These are phyloP conservation scores for Euphorbia pulcherrima DNA, from an alignment of 345 rosid species.

Conservation along the genomic window DNA sequence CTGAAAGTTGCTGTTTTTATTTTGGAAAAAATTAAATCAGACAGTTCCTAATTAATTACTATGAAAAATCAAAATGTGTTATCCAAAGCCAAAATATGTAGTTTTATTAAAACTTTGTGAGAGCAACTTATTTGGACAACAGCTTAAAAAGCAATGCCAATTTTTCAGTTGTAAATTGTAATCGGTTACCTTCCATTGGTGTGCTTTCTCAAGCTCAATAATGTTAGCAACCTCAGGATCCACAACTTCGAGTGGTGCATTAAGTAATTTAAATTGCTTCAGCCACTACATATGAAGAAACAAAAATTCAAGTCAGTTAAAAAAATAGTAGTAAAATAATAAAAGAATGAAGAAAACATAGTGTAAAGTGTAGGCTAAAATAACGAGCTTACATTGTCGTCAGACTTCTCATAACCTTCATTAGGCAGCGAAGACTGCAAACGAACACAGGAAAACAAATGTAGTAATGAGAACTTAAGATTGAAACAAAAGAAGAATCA, in stretches of 20 bases:
- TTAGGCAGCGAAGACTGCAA: slow-evolving; percentile 82
- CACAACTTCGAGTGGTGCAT: slow-evolving; percentile 75
- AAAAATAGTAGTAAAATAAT: not conserved
- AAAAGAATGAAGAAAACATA: no score
- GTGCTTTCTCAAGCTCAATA: slow-evolving; percentile 91
- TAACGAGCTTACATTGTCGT: slow-evolving; percentile 51
- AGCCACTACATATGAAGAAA: no score
- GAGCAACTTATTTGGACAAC: no score
- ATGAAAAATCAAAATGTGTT: no score
- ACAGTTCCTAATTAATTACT: no score
- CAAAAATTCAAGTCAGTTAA: not conserved
- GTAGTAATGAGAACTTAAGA: not conserved
- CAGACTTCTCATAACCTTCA: slow-evolving; percentile 77
- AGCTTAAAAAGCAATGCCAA: no score
- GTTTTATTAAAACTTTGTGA: no score
- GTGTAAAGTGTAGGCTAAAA: not conserved
- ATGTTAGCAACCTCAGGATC: slow-evolving; percentile 95
- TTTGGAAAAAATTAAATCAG: no score
- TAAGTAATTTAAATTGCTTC: slow-evolving; percentile 89
- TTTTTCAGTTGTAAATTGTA: no score
- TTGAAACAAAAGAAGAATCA: not conserved
- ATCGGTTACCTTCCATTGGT: slow-evolving; percentile 96
- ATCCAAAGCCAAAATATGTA: no score
- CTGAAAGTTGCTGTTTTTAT: no score
- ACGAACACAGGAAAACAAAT: not conserved